Base-by-base conservation (phyloP, 1,139 yeast genomes). In the Kluyveromyces marxianus region DNA sequence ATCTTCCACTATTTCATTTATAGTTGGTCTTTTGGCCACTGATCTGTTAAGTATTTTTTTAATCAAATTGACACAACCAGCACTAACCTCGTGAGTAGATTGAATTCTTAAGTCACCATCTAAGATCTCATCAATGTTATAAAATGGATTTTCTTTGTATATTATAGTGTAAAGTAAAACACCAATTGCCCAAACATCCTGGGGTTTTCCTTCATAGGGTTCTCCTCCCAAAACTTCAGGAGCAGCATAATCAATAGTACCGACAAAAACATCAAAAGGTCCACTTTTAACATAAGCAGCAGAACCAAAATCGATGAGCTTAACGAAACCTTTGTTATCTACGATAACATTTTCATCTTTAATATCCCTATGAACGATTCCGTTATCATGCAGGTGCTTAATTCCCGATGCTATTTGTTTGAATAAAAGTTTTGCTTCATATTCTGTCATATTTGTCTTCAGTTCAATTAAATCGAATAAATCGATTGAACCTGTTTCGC, bases 181-280 rank as follows among this genome's bases (percentile, higher is more conserved):
- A 1, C 98, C 98, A 58, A 90, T 71, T 0, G 97, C 96, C 98
- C 98, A 92, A 2, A 90, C 81, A 65, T 92, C 98, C 64, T 92
- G 98, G 0, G 96, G 92, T 62, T 79, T 83, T 25, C 98, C 98
- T 48, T 80, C 87, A 60, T 92, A 92, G 30, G 89, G 83, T 49
- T 81, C 82, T 6, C 97, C 98, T 44, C 82, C 75, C 33, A 92
- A 71, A 0, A 92, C 96, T 65, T 92, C 98, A 0, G 98, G 97
- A 0, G 97, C 94, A 0, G 97, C 97, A 64, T 90, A 92, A 64
- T 92, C 97, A 37, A 92, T 81, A 0, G 98, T 92, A 2, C 98
- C 98, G 2, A 92, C 97, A 68, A 92, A 92, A 7, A 90, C 96
- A 57, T 90, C 96, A 67, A 90, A 92, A 3, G 97, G 97, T 0